Conservation (phyloP, 1,139 yeast genomes). For the Hansenula lynferdii region DNA sequence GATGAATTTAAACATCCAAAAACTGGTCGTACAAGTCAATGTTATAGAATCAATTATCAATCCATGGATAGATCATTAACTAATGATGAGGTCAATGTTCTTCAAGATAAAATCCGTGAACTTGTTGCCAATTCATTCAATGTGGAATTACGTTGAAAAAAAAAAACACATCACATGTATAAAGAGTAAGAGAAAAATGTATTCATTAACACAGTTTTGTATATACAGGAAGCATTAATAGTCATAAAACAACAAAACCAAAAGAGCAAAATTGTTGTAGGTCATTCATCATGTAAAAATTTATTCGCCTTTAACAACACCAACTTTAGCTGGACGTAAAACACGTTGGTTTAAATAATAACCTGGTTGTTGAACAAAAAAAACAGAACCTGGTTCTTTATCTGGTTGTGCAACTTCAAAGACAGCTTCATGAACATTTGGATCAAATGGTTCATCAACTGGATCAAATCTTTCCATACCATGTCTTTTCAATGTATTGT, state of each 20-base stretch:
- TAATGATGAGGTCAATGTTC: conserved; percentile 67
- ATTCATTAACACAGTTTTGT: conserved; percentile 1
- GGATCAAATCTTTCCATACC: conserved; percentile 77
- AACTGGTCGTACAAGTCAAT: conserved; percentile 69
- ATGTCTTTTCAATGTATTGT: conserved; percentile 69
- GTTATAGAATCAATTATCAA: conserved; percentile 89
- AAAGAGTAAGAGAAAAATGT: background rate
- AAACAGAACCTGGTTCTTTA: conserved; percentile 82
- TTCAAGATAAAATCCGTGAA: conserved; percentile 60
- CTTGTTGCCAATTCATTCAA: conserved; percentile 47
- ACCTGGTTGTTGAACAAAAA: conserved; percentile 85
- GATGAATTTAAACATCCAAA: conserved; percentile 88
- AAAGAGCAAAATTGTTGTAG: background rate
- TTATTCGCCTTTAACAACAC: conserved; percentile 61
- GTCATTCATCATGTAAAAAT: background rate
- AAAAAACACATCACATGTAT: background rate
- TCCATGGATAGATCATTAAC: conserved; percentile 93
- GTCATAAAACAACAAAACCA: background rate
- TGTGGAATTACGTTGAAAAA: conserved; percentile 42
- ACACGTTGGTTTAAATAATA: conserved; percentile 78
- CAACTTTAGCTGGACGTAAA: conserved; percentile 89
- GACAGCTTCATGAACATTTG: conserved; percentile 83
- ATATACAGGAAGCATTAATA: conserved; percentile 3
- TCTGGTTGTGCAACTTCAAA: conserved; percentile 81
- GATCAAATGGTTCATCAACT: conserved; percentile 74